A percentile compares a stretch with the other conserved stretches of the same genome.
These are phyloP conservation scores for Glycine tomentella DNA, from an alignment of 306 rosid genomes.

Conservation along the genomic window DNA sequence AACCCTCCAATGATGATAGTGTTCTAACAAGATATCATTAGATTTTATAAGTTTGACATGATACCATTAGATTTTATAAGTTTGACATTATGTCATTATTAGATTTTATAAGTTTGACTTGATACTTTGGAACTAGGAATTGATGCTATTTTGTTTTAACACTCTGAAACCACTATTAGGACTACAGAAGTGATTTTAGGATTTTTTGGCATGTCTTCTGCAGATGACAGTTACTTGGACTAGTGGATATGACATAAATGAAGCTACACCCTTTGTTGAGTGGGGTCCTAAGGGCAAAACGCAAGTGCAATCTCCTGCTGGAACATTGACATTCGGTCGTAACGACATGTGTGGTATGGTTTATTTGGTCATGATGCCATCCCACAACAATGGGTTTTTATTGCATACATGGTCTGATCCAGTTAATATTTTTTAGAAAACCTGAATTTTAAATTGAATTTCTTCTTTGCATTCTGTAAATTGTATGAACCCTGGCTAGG, in stretches of 20 bases:
- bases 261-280: conserved; percentile 75
- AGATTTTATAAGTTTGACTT: conserved; percentile 26
- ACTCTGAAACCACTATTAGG: conserved; percentile 20
- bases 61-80: neutral
- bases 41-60: conserved; percentile 26
- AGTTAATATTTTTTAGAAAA: conserved; percentile 36
- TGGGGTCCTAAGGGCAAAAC: conserved; percentile 63
- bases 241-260: conserved; percentile 76
- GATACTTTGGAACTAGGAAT: conserved; percentile 9
- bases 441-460: conserved; percentile 4
- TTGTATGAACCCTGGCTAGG: neutral
- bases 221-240: conserved; percentile 97
- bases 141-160: neutral
- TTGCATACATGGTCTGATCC: conserved; percentile 1
- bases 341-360: conserved; percentile 85
- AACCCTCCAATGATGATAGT: conserved; percentile 1
- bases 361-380: conserved; percentile 20
- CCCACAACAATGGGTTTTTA: neutral
- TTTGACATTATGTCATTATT: conserved; percentile 21
- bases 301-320: conserved; percentile 69
- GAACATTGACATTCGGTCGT: conserved; percentile 74
- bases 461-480: conserved; percentile 8
- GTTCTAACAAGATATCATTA: neutral
- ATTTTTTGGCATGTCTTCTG: conserved; percentile 44
- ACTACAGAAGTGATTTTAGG: conserved; percentile 35